Base-by-base conservation (phyloP, 2,329 filamentous ascomycete genomes). In the Alternaria solani region DNA sequence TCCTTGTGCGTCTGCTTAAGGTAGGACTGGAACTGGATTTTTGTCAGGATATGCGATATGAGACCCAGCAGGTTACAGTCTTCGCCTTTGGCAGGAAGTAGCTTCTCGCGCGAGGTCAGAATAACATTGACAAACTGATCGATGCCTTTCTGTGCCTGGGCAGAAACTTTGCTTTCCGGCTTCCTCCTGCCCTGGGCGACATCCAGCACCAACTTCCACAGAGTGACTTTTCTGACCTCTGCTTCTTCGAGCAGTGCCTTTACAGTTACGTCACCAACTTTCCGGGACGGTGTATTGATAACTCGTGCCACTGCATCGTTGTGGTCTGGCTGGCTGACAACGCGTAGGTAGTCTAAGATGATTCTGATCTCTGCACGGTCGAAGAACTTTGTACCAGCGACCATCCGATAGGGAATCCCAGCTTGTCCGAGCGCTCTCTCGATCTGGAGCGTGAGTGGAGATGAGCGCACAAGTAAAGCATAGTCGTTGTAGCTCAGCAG, bases 371-470 rank as follows among this genome's bases (percentile, higher is more conserved):
- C 94, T 3, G 88, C 86, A 52, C 95, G 88, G 68, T 99, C 95
- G 72, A 96, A 98, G 76, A 99, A 99, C 59, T 92, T 91, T 63
- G 88, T 87, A 2, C 95, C 94, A 70, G 91, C 94, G 52, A 98
- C 89, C 94, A 98, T 97, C 51, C 89, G 89, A 78, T 98, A 99
- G 0, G 93, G 86, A 41, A 98, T 88, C 1, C 93, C 93, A 11
- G 88, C 87, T 70, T 90, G 92, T 14, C 91, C 92, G 41, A 98
- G 82, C 3, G 90, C 90, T 23, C 89, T 86, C 79, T 99, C 94
- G 39, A 98, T 90, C n/a, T 92, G 88, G 23, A 94, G 85, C 0
- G 94, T 97, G 7, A 97, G 82, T 1, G 88, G 84, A 1, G 93
- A 91, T 2, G 93, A 95, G 23, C 94, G 87, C n/a, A 99, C 83